A percentile compares a stretch with the other conserved stretches of the same genome.
Evolutionary conservation across 306 rosid species (phyloP).

Genomic region (Bauhinia variegata): DNA sequence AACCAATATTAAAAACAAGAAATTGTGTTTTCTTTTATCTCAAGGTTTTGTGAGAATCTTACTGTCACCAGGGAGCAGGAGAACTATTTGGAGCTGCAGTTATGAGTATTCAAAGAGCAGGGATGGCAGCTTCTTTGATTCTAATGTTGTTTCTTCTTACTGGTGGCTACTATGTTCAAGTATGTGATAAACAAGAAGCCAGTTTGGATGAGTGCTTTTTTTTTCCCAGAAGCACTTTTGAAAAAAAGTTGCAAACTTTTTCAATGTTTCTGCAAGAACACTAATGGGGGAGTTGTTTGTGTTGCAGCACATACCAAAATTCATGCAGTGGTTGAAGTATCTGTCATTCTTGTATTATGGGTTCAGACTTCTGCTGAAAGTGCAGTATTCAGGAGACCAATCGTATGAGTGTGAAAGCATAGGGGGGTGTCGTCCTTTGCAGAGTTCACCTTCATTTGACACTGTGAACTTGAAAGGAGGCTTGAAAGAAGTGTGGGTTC

Average conservation of each 20-base stretch:
- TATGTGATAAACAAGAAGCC: slow-evolving; percentile 6
- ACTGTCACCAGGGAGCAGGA: slow-evolving; percentile 75
- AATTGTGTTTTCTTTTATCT: background rate
- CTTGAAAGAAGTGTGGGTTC: slow-evolving; percentile 70
- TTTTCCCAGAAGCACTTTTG: too few species aligned
- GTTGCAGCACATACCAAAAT: slow-evolving; percentile 87
- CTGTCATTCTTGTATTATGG: slow-evolving; percentile 89
- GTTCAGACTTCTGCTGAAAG: slow-evolving; percentile 79
- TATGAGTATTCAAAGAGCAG: slow-evolving; percentile 81
- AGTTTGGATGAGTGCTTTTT: too few species aligned
- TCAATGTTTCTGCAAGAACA: too few species aligned
- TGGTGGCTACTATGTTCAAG: slow-evolving; percentile 98
- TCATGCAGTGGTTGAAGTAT: slow-evolving; percentile 89
- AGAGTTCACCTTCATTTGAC: slow-evolving; percentile 78
- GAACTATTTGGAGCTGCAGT: slow-evolving; percentile 90
- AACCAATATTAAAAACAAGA: background rate
- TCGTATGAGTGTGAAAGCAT: slow-evolving; percentile 70
- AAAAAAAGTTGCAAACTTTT: too few species aligned
- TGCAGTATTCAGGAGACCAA: slow-evolving; percentile 85
- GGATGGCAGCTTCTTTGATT: slow-evolving; percentile 77
- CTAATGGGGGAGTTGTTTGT: background rate
- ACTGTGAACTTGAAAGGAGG: slow-evolving; percentile 78
- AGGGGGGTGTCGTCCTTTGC: slow-evolving; percentile 73
- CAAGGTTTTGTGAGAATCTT: slow-evolving; percentile 4
- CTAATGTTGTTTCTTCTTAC: slow-evolving; percentile 92